Percentiles rank a stretch among this genome's conserved stretches.
Conservation (phyloP, 768 basidiomycete species). For the Pholiota microspora region DNA sequence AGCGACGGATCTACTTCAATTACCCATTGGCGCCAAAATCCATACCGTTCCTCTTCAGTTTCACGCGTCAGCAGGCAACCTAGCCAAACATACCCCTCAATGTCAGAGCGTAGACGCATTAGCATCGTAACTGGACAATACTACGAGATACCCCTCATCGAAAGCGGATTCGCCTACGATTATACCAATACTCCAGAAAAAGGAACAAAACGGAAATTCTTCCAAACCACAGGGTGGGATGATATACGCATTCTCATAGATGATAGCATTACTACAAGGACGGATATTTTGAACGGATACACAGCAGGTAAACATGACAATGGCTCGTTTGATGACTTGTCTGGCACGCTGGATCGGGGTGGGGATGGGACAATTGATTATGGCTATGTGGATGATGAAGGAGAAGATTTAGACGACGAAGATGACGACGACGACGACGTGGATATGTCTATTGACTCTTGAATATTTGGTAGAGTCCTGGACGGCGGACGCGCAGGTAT, state of each 20-base stretch:
- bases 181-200: constrained; percentile 26
- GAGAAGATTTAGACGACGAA: constrained; percentile 17
- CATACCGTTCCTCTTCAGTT: constrained; percentile 19
- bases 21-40: constrained; percentile 19
- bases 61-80: constrained; percentile 16
- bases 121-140: constrained; percentile 64
- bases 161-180: constrained; percentile 40
- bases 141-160: constrained; percentile 48
- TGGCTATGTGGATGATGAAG: constrained; percentile 13
- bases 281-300: constrained; percentile 15
- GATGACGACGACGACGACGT: constrained; percentile 16
- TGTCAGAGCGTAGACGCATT: constrained; percentile 55
- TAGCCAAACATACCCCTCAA: constrained; percentile 16
- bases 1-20: constrained; percentile 34
- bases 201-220: constrained; percentile 50
- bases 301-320: background rate
- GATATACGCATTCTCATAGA: constrained; percentile 18
- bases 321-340: constrained; percentile 11
- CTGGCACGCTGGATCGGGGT: constrained; percentile 21
- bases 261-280: constrained; percentile 17
- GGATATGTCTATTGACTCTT: constrained; percentile 17
- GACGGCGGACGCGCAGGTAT: too few species aligned
- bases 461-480: too few species aligned
- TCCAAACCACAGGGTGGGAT: constrained; percentile 45
- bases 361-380: constrained; percentile 2